Evolutionary conservation across 148 eudicot species (phyloP).

Genomic region (Silene uniflora): DNA sequence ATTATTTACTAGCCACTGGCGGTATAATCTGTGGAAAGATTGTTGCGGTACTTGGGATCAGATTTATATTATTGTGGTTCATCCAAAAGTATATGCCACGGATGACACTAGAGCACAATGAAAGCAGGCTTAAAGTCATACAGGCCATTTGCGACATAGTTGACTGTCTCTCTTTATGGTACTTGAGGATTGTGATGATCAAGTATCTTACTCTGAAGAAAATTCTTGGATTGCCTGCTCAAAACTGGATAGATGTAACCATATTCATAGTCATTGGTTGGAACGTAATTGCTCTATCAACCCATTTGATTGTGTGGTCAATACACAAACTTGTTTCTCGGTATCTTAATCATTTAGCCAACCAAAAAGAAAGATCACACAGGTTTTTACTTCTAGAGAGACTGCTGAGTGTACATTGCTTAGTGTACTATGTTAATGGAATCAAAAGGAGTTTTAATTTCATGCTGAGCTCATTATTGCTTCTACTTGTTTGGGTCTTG

Average conservation of each 20-base stretch:
- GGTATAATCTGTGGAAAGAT: background rate
- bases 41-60: background rate
- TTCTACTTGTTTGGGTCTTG: conserved; percentile 13
- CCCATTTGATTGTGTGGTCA: conserved; percentile 7
- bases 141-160: conserved; percentile 11
- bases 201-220: too few relatives aligned
- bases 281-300: conserved; percentile 1
- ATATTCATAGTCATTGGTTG: conserved; percentile 4
- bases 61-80: conserved; percentile 6
- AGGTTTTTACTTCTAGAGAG: conserved; percentile 1
- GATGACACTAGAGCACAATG: conserved; percentile 14
- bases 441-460: conserved; percentile 11
- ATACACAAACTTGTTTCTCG: conserved; percentile 7
- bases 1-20: background rate
- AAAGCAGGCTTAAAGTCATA: conserved; percentile 8
- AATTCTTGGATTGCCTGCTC: background rate
- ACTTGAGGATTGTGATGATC: too few relatives aligned
- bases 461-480: conserved; percentile 8
- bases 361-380: background rate
- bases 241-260: conserved; percentile 5
- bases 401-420: background rate
- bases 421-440: conserved; percentile 12
- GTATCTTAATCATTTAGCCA: conserved; percentile 2
- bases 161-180: conserved; percentile 4
- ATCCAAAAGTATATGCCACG: conserved; percentile 9